Evolutionary conservation across 169 alveolate species (phyloP).

Genomic region (Cryptosporidium sp.): DNA sequence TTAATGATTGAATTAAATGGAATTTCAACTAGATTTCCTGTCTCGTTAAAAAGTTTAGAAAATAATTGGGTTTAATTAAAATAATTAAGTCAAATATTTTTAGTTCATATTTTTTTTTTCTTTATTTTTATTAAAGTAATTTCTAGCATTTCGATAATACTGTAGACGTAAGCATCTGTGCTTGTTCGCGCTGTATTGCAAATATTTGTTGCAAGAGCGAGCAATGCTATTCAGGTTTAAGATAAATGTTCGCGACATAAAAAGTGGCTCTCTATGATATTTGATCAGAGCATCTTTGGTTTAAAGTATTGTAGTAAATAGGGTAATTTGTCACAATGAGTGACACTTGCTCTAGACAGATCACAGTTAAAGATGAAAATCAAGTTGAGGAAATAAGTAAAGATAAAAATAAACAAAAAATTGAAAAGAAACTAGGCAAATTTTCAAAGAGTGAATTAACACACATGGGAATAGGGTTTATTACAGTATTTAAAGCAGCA

Average conservation of each 20-base stretch:
- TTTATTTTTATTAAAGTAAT: neutral
- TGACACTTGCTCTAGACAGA: slow-evolving; percentile 4
- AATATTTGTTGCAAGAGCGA: neutral
- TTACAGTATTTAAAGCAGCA: slow-evolving; percentile 72
- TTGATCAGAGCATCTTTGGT: neutral
- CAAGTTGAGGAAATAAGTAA: neutral
- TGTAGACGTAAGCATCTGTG: slow-evolving; percentile 22
- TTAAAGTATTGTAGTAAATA: neutral
- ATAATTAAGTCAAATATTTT: neutral
- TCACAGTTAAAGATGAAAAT: neutral
- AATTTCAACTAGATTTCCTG: neutral
- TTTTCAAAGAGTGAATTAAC: slow-evolving; percentile 10
- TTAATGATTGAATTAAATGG: too few relatives aligned
- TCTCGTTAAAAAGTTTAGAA: neutral
- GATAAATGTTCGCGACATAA: neutral
- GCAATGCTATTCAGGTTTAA: neutral
- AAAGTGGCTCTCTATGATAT: neutral
- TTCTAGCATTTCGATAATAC: neutral
- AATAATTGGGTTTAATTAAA: neutral
- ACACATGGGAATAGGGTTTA: slow-evolving; percentile 53
- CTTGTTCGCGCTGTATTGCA: slow-evolving; percentile 42
- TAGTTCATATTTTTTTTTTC: neutral
- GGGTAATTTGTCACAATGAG: slow-evolving; percentile 12
- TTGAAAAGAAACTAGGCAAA: neutral
- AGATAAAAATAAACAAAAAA: neutral